Evolutionary conservation across 1,284 basidiomycete species (phyloP), one percentile per base, ranked within the genome.

Genomic region (Ustilago crameri): DNA sequence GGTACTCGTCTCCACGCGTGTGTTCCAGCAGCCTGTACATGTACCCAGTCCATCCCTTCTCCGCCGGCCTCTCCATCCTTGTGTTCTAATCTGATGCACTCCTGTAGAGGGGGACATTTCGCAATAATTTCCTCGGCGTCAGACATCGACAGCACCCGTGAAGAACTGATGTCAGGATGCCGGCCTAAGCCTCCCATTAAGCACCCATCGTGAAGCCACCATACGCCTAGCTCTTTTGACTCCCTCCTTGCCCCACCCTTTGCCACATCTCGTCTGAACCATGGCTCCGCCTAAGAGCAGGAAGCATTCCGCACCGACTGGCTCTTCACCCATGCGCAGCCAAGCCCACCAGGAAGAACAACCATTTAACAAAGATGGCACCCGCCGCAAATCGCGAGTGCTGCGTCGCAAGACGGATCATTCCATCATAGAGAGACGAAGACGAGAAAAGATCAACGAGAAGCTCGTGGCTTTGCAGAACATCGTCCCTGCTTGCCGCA

Each of bases 391-490:
- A 23, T 72, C 76, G 10, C 67, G 80, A 12, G 65, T 76, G 20
- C 62, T 78, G 44, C 55, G 75, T 30, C 75, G 81, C 51, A 83
- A 81, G 68, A 83, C 81, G 27, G 74, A 77, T 43, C 82, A 83
- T 53, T 79, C 76, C 18, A 63, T 82, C 58, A 83, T 83, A 43
- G 82, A 83, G 56, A 50, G 82, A 9, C 70, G 81, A 18, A 58
- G 82, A 10, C 49, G 82, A 18, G 79, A 81, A 43, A 83, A 83
- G 71, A 83, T 83, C 74, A 83, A 83, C 60, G 81, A 83, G 50
- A 76, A 79, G 47, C 75, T 83, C 9, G 67, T 82, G 35, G 49
- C 63, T 15, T 51, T 83, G 27, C 80, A 82, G 43, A 57, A 58
- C 37, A 49, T 67, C 15, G 75, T 83, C 10, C 82, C 82, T 0